phyloP scores from a whole-genome alignment of 1,284 basidiomycete species.

The Volvariella volvacea region DNA sequence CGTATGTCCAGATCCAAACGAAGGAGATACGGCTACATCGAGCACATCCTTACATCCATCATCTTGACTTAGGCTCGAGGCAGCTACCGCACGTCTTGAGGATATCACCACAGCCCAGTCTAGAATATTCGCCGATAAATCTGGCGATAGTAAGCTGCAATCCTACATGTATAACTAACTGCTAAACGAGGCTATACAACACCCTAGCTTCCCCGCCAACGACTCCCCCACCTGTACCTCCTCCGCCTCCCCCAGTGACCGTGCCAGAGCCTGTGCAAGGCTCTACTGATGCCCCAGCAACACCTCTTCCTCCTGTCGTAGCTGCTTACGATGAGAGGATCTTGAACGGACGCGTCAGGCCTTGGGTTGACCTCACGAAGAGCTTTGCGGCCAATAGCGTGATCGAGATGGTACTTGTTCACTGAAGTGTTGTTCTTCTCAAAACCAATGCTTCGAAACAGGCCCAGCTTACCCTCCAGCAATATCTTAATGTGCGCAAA shows the following conservation, averaged over 20 bases:
- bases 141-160: too few relatives aligned
- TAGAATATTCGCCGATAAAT: too few relatives aligned
- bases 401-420: slow-evolving; percentile 66
- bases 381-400: slow-evolving; percentile 67
- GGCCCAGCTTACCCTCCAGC: slow-evolving; percentile 65
- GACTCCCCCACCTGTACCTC: slow-evolving; percentile 19
- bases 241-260: slow-evolving; percentile 28
- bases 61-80: slow-evolving; percentile 61
- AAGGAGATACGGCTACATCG: too few relatives aligned
- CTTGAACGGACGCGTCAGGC: slow-evolving; percentile 63
- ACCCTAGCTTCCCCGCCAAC: slow-evolving; percentile 4
- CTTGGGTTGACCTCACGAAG: slow-evolving; percentile 71
- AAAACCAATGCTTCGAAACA: slow-evolving; percentile 21
- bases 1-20: slow-evolving; percentile 15
- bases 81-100: slow-evolving; percentile 91
- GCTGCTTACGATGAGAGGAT: slow-evolving; percentile 73
- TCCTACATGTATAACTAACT: too few relatives aligned
- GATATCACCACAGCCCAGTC: slow-evolving; percentile 58
- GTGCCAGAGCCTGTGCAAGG: too few relatives aligned
- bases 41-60: too few relatives aligned
- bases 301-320: slow-evolving; percentile 51
- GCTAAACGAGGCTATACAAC: neutral
- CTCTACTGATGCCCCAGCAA: slow-evolving; percentile 29
- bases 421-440: neutral
- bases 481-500: slow-evolving; percentile 64